Base-by-base conservation (phyloP, 441 rosid species). In the Geranium incanum region DNA sequence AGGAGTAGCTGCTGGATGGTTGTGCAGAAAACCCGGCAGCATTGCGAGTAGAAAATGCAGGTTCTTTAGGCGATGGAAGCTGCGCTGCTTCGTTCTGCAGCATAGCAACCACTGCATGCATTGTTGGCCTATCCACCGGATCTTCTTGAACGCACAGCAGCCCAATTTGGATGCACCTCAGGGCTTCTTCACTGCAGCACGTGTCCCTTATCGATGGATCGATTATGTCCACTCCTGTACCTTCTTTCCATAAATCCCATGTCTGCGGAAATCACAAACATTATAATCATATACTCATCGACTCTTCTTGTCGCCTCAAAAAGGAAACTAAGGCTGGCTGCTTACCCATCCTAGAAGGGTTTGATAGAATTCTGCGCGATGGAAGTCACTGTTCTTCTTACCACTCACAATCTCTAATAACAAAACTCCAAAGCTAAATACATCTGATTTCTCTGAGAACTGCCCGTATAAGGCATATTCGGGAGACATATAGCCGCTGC, bases 381-480 rank as follows among this genome's bases (percentile, higher is more conserved):
- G 87, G 76, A 88, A 91, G 79, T 93, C 86, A 0, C 82, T 81
- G 81, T 94, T 94, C 78, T 84, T 85, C 75, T 84, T 75, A 72
- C 98, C 97, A 16, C 90, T 83, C 4, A 91, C 66, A 36, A 94
- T 86, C 86, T 94, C 99, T 1, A 94, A 73, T 69, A 94, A 71
- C 70, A 94, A 69, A 33, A 94, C 97, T 11, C 98, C 97, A 8
- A 91, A 91, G 84, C 97, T 89, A 13, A 84, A 91, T 0, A 93
- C 97, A 43, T 93, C 97, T 0, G 97, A 91, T 62, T 55, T 55
- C 21, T 55, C 62, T 2, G 62, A 55, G 62, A 55, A 55, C 21
- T 55, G 23, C 12, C 62, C 62, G 3, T 55, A 55, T 73, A 87
- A 67, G 72, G 36, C 11, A 65, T 37, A 73, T 33, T 68, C 23